Evolutionary conservation across 208 protist genomes (phyloP).

Genomic region (Crithidia sp.): DNA sequence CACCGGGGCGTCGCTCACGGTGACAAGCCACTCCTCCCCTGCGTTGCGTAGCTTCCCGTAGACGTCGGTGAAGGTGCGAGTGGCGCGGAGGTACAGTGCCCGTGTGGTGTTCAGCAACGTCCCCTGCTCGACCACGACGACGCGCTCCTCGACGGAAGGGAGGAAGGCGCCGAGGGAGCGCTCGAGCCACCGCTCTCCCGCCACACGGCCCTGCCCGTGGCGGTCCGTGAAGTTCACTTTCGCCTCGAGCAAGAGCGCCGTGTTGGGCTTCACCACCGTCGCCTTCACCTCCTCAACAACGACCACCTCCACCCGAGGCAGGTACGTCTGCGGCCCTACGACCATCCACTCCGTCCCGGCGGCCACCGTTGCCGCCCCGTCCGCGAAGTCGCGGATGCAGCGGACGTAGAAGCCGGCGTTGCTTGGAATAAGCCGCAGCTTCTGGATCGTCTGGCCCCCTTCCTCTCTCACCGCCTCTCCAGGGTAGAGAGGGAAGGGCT

Average conservation of each 20-base stretch:
- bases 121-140: conserved; percentile 72
- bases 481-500: conserved; percentile 95
- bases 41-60: conserved; percentile 80
- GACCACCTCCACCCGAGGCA: conserved; percentile 85
- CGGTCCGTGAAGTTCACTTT: conserved; percentile 80
- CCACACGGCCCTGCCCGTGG: conserved; percentile 51
- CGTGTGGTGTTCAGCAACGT: conserved; percentile 76
- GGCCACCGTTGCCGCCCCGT: conserved; percentile 22
- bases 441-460: conserved; percentile 48
- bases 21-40: conserved; percentile 91
- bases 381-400: conserved; percentile 78
- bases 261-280: conserved; percentile 80
- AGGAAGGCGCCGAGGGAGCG: conserved; percentile 85
- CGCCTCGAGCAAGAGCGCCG: conserved; percentile 87
- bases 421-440: conserved; percentile 74
- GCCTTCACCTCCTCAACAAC: conserved; percentile 75
- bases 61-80: conserved; percentile 80
- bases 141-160: conserved; percentile 84
- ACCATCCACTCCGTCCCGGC: conserved; percentile 94
- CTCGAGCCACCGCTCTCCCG: conserved; percentile 93
- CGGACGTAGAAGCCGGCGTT: conserved; percentile 88
- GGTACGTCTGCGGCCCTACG: conserved; percentile 90
- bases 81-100: conserved; percentile 86
- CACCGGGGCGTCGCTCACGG: conserved; percentile 71
- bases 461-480: conserved; percentile 70